Percentiles rank a stretch among this genome's conserved stretches.
phyloP scores from a whole-genome alignment of 192 early-diverging fungal species.

The Backusella liffmaniae region DNA sequence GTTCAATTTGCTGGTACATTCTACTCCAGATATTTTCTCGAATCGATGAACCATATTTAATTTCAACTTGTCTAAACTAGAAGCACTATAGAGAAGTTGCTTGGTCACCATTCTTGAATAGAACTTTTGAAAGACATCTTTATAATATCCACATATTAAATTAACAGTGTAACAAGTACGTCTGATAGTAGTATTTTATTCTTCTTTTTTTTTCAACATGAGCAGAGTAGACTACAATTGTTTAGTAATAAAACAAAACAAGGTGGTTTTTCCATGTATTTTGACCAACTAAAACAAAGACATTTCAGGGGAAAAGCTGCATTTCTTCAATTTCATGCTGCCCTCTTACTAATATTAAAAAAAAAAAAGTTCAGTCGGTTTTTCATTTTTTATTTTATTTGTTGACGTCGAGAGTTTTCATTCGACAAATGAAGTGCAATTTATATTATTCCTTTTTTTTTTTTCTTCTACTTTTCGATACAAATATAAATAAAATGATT shows the following conservation, averaged over 20 bases:
- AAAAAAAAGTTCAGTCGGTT: background rate
- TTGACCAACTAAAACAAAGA: too few relatives aligned
- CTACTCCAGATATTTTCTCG: conserved; percentile 80
- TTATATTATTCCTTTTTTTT: background rate
- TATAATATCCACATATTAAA: conserved; percentile 85
- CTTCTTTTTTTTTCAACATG: too few relatives aligned
- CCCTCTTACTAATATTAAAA: background rate
- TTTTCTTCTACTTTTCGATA: background rate
- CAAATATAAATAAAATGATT: background rate
- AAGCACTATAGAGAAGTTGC: conserved; percentile 70
- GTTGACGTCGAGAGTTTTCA: background rate
- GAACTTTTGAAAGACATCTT: conserved; percentile 91
- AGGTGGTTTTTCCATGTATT: too few relatives aligned
- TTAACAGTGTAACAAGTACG: conserved; percentile 38
- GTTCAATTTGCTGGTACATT: conserved; percentile 83
- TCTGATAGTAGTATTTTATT: too few relatives aligned
- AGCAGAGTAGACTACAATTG: too few relatives aligned
- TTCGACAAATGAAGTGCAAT: background rate
- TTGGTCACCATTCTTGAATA: conserved; percentile 82
- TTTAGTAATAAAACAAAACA: too few relatives aligned
- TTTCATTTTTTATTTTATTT: background rate
- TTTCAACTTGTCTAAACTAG: conserved; percentile 77
- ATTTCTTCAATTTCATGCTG: too few relatives aligned
- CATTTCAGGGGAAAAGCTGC: too few relatives aligned
- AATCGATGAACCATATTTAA: conserved; percentile 74